Evolutionary conservation across 768 basidiomycete genomes (phyloP).

Genomic region (Boletus pseudopeckii): DNA sequence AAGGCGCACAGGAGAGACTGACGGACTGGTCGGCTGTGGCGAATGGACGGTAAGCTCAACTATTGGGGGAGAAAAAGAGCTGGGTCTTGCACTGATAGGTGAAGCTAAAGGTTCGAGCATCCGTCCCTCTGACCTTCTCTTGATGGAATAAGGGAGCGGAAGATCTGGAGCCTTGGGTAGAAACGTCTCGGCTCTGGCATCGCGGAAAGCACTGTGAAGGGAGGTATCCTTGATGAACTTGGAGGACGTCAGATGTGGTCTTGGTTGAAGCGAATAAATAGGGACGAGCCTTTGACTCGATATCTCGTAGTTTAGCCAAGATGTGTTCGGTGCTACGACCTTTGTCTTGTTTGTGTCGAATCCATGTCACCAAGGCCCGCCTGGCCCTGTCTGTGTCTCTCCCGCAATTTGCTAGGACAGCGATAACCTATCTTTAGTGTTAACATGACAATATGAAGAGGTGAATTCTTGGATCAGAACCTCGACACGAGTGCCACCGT

Average conservation of each 20-base stretch:
- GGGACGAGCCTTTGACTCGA: conserved; percentile 28
- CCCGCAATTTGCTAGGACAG: conserved; percentile 34
- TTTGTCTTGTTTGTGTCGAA: conserved; percentile 28
- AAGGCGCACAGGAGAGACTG: not conserved
- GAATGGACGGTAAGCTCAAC: not conserved
- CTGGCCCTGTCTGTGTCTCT: conserved; percentile 26
- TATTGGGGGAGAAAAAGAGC: not conserved
- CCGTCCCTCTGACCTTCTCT: not conserved
- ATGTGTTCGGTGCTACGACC: conserved; percentile 31
- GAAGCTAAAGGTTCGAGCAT: not conserved
- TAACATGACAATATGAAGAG: not conserved
- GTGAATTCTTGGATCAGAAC: conserved; percentile 1
- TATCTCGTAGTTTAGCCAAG: conserved; percentile 24
- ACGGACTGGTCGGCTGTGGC: not conserved
- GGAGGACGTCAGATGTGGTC: not conserved
- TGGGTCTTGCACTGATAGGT: not conserved
- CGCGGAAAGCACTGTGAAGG: conserved; percentile 31
- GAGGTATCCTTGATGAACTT: conserved; percentile 32
- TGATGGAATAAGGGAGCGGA: conserved; percentile 18
- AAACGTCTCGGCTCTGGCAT: conserved; percentile 30
- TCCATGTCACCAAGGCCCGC: conserved; percentile 30
- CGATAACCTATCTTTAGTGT: conserved; percentile 24
- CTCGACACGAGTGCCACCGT: conserved; percentile 29
- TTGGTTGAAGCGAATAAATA: not conserved
- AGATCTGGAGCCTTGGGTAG: conserved; percentile 26